Base-by-base conservation (phyloP, 805 yeast genomes). In the Zygoascus flipseniorum region DNA sequence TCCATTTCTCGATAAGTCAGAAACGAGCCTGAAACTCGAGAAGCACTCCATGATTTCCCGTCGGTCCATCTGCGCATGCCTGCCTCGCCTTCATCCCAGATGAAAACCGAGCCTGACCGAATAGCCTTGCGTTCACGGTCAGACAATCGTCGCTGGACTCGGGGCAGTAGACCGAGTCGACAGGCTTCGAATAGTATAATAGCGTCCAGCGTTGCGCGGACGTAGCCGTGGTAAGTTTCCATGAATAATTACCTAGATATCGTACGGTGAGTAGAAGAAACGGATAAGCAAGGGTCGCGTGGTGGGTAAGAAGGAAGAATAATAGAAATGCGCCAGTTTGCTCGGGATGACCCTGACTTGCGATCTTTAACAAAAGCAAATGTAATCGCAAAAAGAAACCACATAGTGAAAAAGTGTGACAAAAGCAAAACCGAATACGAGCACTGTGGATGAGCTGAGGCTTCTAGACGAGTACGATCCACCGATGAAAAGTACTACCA, bases 51-150 rank as follows among this genome's bases (percentile, higher is more conserved):
- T 35, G 77, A 74, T 57, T 78, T 77, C 18, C 90, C 88, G 62
- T 85, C 92, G 1, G 90, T 85, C 90, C 92, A 85, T 31, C 90
- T 69, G 57, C 81, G 77, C 81, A 85, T 83, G 16, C 82, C 85
- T 44, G 86, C 80, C 59, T 80, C 83, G 13, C 75, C 71, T 63
- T 85, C 90, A 63, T 81, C 83, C 89, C 89, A 85, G 8, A 83
- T 77, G 60, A 80, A 85, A 1, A 85, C 76, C 2, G 82, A 74
- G 3, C 88, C 88, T 8, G 81, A 73, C 19, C 68, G 67, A 43
- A 85, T 83, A 19, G 69, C 67, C 28, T 71, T 65, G 23, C 86
- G 69, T 63, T 85, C 88, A 31, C 69, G 68, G 23, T 77, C 81
- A 13, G 80, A 75, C 13, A 85, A 73, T 28, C 90, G 66, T 52